Evolutionary conservation across 345 rosid genomes (phyloP), one percentile per base, ranked within the genome.

Genomic region (Ceriops tagal): DNA sequence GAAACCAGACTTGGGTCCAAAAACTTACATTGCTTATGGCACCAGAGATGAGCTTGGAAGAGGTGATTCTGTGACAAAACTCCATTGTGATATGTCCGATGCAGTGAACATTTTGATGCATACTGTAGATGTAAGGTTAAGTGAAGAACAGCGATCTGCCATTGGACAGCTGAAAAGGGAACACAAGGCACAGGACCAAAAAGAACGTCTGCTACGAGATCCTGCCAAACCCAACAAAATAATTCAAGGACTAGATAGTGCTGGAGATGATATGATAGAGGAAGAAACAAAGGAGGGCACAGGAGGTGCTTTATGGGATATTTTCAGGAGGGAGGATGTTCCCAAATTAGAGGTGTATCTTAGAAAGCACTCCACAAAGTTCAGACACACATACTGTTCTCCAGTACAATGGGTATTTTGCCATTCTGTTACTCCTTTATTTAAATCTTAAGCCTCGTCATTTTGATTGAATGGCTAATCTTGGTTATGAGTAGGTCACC

Each of bases 51-150:
- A 92, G 80, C 91, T 95, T 21, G 92, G 97, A 61, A 81, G 99
- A 82, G 99, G 97, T 10, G 97, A 93, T 79, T 93, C 98, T 0
- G 96, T 91, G 39, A 93, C 97, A 51, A 93, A 89, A 77, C 98
- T 93, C 61, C 97, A 91, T 60, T 93, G 95, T 19, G 97, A 93
- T 69, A 80, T 93, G 85, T 89, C 96, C 52, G 98, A 93, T 69
- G 98, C 98, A 81, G 98, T 91, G 58, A 93, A 93, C 62, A 89
- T 93, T 62, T 70, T 93, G 82, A 91, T 79, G 6, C 98, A 93
- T 69, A 79, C 88, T 0, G 75, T 84, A 16, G 95, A 93, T 49
- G 90, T 85, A 7, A 58, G 58, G 18, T 53, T 87, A 68, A 79
- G 79, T 60, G 83, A 81, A 56, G 92, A 88, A 65, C 92, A 88